phyloP scores from a whole-genome alignment of 192 early-diverging fungal genomes.

The Backusella luteola region DNA sequence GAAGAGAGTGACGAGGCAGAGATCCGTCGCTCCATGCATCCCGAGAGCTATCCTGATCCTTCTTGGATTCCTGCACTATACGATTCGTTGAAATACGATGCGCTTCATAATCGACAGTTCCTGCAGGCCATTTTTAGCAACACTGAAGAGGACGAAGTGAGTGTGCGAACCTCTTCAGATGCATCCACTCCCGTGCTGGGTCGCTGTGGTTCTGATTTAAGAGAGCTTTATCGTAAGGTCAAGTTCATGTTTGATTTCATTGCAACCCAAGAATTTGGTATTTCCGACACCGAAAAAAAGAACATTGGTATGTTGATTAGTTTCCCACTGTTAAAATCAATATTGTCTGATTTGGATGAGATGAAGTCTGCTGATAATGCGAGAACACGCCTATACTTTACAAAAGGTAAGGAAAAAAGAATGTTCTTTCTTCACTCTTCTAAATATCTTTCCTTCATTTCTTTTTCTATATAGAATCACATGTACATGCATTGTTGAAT shows the following conservation, averaged over 20 bases:
- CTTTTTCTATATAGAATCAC: conserved; percentile 59
- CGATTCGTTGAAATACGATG: conserved; percentile 95
- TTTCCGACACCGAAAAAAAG: conserved; percentile 77
- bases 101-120: conserved; percentile 90
- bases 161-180: neutral
- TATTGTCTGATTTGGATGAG: conserved; percentile 72
- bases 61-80: conserved; percentile 90
- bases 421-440: neutral
- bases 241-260: conserved; percentile 92
- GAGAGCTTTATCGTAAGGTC: conserved; percentile 74
- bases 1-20: conserved; percentile 16
- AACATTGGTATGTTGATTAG: conserved; percentile 84
- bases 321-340: conserved; percentile 71
- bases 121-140: conserved; percentile 66
- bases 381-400: conserved; percentile 88
- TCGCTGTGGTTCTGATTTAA: conserved; percentile 26
- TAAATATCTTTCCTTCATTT: neutral
- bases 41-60: conserved; percentile 41
- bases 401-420: conserved; percentile 61
- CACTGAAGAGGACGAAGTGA: neutral
- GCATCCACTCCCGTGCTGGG: neutral
- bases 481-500: conserved; percentile 92
- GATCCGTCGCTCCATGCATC: neutral
- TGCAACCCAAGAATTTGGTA: conserved; percentile 91
- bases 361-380: conserved; percentile 50